A percentile compares a stretch with the other conserved stretches of the same genome.
phyloP scores from a whole-genome alignment of 345 rosid species.

The Hibiscus syriacus region DNA sequence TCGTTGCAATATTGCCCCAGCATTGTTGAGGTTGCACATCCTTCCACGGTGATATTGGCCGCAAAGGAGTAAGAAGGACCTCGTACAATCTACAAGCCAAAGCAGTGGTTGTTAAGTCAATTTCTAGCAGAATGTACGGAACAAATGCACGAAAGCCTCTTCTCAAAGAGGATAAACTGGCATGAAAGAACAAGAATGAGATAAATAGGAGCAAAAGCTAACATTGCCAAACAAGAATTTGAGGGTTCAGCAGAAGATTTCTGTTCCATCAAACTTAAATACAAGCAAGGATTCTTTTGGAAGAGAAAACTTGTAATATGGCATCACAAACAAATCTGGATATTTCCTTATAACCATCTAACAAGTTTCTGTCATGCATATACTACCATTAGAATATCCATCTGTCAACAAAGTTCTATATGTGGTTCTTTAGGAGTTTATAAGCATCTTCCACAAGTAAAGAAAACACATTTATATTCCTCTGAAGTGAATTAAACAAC shows the following conservation, averaged over 20 bases:
- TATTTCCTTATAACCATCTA: not conserved
- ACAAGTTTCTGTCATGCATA: not conserved
- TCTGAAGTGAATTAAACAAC: constrained; percentile 2
- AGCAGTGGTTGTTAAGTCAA: constrained; percentile 15
- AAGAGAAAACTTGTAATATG: not conserved
- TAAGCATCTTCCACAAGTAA: no score
- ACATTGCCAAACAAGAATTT: not conserved
- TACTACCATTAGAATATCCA: not conserved
- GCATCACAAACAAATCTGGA: not conserved
- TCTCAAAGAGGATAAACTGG: not conserved
- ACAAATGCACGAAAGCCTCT: not conserved
- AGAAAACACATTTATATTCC: not conserved
- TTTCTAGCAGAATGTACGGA: not conserved
- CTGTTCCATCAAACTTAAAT: not conserved
- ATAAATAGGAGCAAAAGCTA: not conserved
- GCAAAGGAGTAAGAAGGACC: constrained; percentile 65
- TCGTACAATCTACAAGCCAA: constrained; percentile 60
- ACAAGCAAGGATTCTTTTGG: not conserved
- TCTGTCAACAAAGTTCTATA: not conserved
- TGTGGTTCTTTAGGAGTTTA: not conserved
- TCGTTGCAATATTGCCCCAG: constrained; percentile 88
- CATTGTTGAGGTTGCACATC: constrained; percentile 63
- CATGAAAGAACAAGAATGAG: not conserved
- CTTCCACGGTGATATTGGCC: constrained; percentile 79
- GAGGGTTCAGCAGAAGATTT: not conserved